Conservation (phyloP, 202 grass and related monocot species). For the Hordeum pubiflorum region DNA sequence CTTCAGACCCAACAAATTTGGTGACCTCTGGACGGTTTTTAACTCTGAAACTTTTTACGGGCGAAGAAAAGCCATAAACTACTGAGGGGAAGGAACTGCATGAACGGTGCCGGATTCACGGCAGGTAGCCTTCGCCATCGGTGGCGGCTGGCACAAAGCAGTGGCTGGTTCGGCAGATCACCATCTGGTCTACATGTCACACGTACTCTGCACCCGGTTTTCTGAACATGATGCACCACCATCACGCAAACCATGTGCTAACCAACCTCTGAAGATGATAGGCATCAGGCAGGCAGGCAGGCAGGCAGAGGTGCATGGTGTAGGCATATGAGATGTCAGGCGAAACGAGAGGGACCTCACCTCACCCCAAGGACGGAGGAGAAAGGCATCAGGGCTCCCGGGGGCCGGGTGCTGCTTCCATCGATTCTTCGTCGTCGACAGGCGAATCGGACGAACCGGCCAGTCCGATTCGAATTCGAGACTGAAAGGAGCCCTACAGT, state of each 20-base stretch:
- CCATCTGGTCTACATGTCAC: not conserved
- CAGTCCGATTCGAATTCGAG: not conserved
- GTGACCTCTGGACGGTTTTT: not conserved
- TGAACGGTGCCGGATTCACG: constrained; percentile 9
- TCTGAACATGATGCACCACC: not conserved
- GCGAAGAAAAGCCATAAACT: not conserved
- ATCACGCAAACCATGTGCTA: not conserved
- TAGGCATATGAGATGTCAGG: not conserved
- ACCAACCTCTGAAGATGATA: not conserved
- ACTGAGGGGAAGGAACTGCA: not conserved
- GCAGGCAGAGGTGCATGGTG: not conserved
- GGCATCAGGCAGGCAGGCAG: not conserved
- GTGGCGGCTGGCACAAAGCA: not conserved
- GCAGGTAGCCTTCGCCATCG: not conserved
- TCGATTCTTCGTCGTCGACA: not conserved
- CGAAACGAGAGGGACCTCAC: not conserved
- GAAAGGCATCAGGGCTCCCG: no score
- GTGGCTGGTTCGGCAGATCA: not conserved
- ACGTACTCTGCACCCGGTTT: not conserved
- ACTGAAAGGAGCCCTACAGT: not conserved
- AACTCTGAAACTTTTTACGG: not conserved
- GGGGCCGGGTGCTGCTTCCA: no score
- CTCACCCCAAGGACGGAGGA: not conserved
- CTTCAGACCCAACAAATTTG: constrained; percentile 6
- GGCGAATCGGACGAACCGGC: not conserved